A percentile compares a stretch with the other conserved stretches of the same genome.
Conservation (phyloP, 495 filamentous ascomycete species). For the Umbilicaria muhlenbergii region DNA sequence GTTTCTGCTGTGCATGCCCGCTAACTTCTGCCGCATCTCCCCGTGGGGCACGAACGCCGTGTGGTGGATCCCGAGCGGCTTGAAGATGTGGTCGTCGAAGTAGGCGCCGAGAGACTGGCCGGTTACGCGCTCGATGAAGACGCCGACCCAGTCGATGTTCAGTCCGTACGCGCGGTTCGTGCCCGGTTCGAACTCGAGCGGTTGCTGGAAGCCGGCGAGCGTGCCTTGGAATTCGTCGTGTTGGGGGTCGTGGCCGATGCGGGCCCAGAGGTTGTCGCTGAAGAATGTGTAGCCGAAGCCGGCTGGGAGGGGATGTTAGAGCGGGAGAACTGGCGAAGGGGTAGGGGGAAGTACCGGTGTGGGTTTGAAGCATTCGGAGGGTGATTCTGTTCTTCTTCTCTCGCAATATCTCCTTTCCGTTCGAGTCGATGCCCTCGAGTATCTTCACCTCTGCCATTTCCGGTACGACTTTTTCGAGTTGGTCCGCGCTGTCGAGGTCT, state of each 20-base stretch:
- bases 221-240: too few species aligned
- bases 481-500: slow-evolving; percentile 31
- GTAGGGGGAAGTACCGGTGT: slow-evolving; percentile 26
- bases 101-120: slow-evolving; percentile 36
- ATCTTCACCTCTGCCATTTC: slow-evolving; percentile 35
- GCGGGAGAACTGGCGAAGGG: too few species aligned
- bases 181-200: slow-evolving; percentile 41
- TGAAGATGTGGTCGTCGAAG: slow-evolving; percentile 38
- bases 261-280: slow-evolving; percentile 25
- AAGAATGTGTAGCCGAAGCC: slow-evolving; percentile 29
- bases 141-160: slow-evolving; percentile 45
- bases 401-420: slow-evolving; percentile 24
- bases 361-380: slow-evolving; percentile 43
- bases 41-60: slow-evolving; percentile 37
- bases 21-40: slow-evolving; percentile 33
- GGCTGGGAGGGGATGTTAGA: too few species aligned
- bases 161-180: slow-evolving; percentile 41
- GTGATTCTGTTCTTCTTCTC: slow-evolving; percentile 42
- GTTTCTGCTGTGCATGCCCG: slow-evolving; percentile 25
- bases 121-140: slow-evolving; percentile 35
- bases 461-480: slow-evolving; percentile 30
- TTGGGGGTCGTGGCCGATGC: too few species aligned
- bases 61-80: slow-evolving; percentile 35
- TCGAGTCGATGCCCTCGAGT: slow-evolving; percentile 19
- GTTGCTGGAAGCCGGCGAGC: slow-evolving; percentile 10